Evolutionary conservation across 768 basidiomycete species (phyloP), one percentile per base, ranked within the genome.

Genomic region (Termitomyces sp.): DNA sequence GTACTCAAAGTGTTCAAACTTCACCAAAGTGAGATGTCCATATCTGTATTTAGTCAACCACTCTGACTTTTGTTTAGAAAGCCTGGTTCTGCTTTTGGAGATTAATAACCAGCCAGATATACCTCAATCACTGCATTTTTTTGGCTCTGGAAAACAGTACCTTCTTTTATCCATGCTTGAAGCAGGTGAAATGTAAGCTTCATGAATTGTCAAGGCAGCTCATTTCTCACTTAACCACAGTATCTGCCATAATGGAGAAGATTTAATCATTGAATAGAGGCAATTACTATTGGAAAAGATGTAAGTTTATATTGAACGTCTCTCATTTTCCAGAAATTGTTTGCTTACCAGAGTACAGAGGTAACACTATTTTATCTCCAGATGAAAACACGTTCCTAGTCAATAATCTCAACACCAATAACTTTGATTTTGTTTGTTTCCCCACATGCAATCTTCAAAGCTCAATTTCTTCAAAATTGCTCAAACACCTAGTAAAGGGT

Each of bases 341-440:
- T n/a, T 44, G 37, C 46, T 50, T 18, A 58, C 39, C n/a, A 20
- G 13, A 18, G 18, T 37, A 22, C 27, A 60, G 62, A 18, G 57
- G 62, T 3, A 53, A 58, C 22, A 53, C 59, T 2, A 37, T 34
- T 24, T 34, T 63, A 34, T 63, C 59, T 27, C 57, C 59, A 5
- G 59, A 61, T 46, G 59, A 54, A 34, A 60, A 37, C 2, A 46
- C 34, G 6, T 30, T 63, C 20, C 47, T 63, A 3, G 53, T 63
- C 13, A 49, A 63, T 36, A 63, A 63, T 30, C 54, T 63, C 4
- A 47, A 49, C 6, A 58, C 50, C 18, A 57, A 57, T 3, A 27
- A 31, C 4, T 59, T 58, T 31, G 58, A 62, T 12, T 6, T 55
- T 6, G 59, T 47, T 41, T 13, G 20, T 31, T 56, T 62, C 33